These are phyloP conservation scores for Alternaria postmessia DNA, from an alignment of 2,329 filamentous ascomycete species.

Conservation along the genomic window DNA sequence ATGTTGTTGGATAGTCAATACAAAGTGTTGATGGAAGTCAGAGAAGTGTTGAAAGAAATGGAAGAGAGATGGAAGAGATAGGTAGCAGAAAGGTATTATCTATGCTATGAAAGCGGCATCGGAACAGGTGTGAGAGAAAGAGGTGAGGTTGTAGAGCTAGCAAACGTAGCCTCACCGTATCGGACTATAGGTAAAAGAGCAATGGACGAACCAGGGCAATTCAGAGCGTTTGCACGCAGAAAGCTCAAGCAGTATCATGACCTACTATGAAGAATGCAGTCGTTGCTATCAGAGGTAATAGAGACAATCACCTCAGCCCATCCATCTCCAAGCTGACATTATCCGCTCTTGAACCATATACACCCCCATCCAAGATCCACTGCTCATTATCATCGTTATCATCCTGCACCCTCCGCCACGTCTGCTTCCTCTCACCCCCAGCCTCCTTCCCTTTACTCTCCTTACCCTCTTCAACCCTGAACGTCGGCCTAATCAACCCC, in stretches of 20 bases:
- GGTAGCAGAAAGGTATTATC: no score
- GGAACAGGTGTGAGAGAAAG: no score
- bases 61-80: no score
- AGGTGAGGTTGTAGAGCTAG: no score
- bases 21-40: no score
- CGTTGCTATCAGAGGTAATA: no score
- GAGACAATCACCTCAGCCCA: slow-evolving; percentile 11
- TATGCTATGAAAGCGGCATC: no score
- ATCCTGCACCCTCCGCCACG: slow-evolving; percentile 62
- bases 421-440: slow-evolving; percentile 50
- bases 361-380: slow-evolving; percentile 62
- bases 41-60: no score
- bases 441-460: slow-evolving; percentile 62
- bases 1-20: no score
- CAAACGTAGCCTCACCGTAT: no score
- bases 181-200: no score
- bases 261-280: background rate
- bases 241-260: background rate
- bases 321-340: slow-evolving; percentile 29
- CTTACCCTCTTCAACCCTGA: slow-evolving; percentile 62
- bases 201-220: background rate
- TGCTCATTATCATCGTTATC: slow-evolving; percentile 63
- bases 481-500: slow-evolving; percentile 70
- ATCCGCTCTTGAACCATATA: slow-evolving; percentile 50
- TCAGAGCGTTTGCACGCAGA: background rate